Evolutionary conservation across 2,329 filamentous ascomycete species (phyloP).

Genomic region (Fusarium ramigenum): DNA sequence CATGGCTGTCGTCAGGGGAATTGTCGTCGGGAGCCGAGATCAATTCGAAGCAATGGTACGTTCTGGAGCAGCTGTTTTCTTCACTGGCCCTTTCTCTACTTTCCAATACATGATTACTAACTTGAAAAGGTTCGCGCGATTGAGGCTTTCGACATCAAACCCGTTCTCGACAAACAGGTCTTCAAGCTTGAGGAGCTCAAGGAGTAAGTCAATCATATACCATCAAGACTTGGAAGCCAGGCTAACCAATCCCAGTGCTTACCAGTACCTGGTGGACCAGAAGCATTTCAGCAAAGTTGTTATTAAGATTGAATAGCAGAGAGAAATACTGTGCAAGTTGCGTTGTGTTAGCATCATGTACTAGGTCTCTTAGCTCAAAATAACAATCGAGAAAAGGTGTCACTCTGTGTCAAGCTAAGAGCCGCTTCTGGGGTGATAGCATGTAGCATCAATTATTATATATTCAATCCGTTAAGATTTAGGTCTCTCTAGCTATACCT

Average conservation of each 20-base stretch:
- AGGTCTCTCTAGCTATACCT: too few species aligned
- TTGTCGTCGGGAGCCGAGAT: background rate
- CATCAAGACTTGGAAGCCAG: accelerated
- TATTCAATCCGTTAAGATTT: too few species aligned
- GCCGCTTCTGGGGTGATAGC: too few species aligned
- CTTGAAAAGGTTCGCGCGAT: background rate
- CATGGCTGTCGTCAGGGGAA: background rate
- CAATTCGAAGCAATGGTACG: background rate
- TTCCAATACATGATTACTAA: accelerated
- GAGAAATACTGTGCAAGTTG: too few species aligned
- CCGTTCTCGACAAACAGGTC: background rate
- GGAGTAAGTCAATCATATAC: background rate
- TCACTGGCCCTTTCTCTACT: accelerated
- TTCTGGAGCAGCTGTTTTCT: accelerated
- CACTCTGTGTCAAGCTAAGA: too few species aligned
- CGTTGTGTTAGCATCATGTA: too few species aligned
- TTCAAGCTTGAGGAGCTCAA: background rate
- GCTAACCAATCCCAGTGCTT: background rate
- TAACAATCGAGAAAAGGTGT: too few species aligned
- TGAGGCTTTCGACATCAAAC: background rate
- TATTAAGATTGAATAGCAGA: background rate
- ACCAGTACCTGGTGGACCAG: background rate
- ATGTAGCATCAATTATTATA: too few species aligned
- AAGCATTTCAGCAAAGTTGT: background rate
- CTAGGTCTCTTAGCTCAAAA: too few species aligned